Percentiles rank a stretch among this genome's conserved stretches.
phyloP scores from a whole-genome alignment of 2,329 filamentous ascomycete species.

The Colletotrichum ledebouriae region DNA sequence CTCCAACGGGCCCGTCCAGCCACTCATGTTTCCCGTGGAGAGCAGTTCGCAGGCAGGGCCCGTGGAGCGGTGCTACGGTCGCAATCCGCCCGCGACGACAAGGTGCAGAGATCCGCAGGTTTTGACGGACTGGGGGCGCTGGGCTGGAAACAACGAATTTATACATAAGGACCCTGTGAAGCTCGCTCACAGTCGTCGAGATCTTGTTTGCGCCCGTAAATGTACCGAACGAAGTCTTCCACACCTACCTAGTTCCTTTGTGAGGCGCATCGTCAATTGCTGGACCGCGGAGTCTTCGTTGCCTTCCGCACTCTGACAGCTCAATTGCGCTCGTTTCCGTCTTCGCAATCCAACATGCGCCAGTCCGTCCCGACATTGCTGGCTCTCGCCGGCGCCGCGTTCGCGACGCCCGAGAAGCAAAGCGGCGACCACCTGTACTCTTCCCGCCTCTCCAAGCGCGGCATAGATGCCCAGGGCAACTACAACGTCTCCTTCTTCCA shows the following conservation, averaged over 20 bases:
- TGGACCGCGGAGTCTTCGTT: slow-evolving; percentile 32
- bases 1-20: slow-evolving; percentile 14
- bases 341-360: slow-evolving; percentile 17
- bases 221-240: neutral
- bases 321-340: neutral
- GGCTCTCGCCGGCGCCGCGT: slow-evolving; percentile 47
- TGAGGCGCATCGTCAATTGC: slow-evolving; percentile 15
- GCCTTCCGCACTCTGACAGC: slow-evolving; percentile 3
- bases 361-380: slow-evolving; percentile 38
- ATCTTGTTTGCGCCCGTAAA: neutral
- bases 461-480: slow-evolving; percentile 61
- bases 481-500: slow-evolving; percentile 76
- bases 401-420: slow-evolving; percentile 47
- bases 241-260: neutral
- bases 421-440: slow-evolving; percentile 65
- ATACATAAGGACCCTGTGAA: slow-evolving; percentile 24
- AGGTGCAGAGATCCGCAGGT: slow-evolving; percentile 10
- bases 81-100: neutral
- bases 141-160: neutral
- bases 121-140: neutral
- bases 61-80: slow-evolving; percentile 5
- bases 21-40: slow-evolving; percentile 21
- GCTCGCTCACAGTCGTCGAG: neutral
- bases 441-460: slow-evolving; percentile 62
- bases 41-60: slow-evolving; percentile 5